phyloP scores from a whole-genome alignment of 495 filamentous ascomycete genomes.

The Usnea hakonensis region DNA sequence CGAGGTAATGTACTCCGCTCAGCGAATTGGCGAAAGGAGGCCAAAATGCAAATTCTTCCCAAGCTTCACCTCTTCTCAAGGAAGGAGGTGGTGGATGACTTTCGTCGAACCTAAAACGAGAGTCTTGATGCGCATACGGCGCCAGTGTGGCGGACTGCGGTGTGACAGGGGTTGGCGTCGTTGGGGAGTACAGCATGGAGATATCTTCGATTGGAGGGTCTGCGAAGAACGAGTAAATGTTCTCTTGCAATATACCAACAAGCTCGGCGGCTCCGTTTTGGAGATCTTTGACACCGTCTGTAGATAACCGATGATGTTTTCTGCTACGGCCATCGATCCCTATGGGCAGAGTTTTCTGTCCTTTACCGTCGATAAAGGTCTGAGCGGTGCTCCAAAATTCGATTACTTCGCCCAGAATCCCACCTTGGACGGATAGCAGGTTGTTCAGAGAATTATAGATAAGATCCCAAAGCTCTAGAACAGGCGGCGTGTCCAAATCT shows the following conservation, averaged over 20 bases:
- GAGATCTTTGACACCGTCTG: constrained; percentile 60
- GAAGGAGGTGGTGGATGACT: constrained; percentile 71
- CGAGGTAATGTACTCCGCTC: constrained; percentile 77
- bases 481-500: constrained; percentile 61
- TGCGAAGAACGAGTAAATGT: constrained; percentile 72
- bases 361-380: constrained; percentile 80
- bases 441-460: constrained; percentile 60
- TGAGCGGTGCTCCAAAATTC: constrained; percentile 92
- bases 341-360: constrained; percentile 69
- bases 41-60: constrained; percentile 97
- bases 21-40: constrained; percentile 86
- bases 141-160: constrained; percentile 29
- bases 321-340: constrained; percentile 79
- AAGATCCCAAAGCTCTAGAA: constrained; percentile 86
- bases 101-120: constrained; percentile 69
- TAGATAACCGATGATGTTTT: constrained; percentile 74
- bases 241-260: constrained; percentile 70
- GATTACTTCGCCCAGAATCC: constrained; percentile 78
- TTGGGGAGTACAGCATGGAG: constrained; percentile 72
- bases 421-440: constrained; percentile 62
- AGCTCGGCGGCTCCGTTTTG: constrained; percentile 73
- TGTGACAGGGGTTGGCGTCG: constrained; percentile 49
- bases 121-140: constrained; percentile 46
- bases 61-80: constrained; percentile 65
- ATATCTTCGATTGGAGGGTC: constrained; percentile 87